These are phyloP conservation scores for Hyaloperonospora brassicae DNA, from an alignment of 352 stramenopile species.

Conservation along the genomic window DNA sequence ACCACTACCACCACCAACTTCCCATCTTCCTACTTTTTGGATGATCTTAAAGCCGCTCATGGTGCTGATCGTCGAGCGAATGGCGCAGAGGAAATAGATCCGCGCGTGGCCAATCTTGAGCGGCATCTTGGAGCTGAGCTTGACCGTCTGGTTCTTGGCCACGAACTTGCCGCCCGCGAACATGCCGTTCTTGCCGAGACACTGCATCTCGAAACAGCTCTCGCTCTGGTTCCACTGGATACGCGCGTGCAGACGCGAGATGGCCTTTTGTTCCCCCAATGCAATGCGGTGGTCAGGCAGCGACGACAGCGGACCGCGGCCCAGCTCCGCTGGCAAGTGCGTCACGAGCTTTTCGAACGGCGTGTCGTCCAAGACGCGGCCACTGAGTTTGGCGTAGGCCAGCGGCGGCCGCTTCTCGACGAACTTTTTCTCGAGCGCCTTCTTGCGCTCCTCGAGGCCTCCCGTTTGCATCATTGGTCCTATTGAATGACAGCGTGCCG, in stretches of 20 bases:
- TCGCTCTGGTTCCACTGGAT: constrained; percentile 74
- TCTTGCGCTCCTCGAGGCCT: constrained; percentile 55
- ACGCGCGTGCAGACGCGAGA: constrained; percentile 63
- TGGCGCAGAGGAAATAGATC: constrained; percentile 67
- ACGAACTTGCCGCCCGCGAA: constrained; percentile 63
- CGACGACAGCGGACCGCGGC: constrained; percentile 38
- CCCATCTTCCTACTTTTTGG: constrained; percentile 36
- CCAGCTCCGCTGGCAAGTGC: constrained; percentile 64
- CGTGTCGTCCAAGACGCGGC: constrained; percentile 47
- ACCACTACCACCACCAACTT: neutral
- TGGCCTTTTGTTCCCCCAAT: constrained; percentile 76
- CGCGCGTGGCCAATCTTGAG: constrained; percentile 71
- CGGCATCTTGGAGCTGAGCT: constrained; percentile 58
- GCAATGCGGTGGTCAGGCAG: constrained; percentile 41
- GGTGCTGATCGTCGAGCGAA: constrained; percentile 66
- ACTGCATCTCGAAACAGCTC: constrained; percentile 67
- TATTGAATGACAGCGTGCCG: too few relatives aligned
- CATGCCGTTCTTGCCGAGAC: constrained; percentile 78
- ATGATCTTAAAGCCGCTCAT: constrained; percentile 81
- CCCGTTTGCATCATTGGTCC: constrained; percentile 11
- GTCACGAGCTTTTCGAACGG: constrained; percentile 74
- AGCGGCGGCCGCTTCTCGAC: constrained; percentile 65
- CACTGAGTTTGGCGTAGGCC: constrained; percentile 71
- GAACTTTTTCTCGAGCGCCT: constrained; percentile 73
- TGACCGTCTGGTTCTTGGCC: constrained; percentile 62